phyloP scores from a whole-genome alignment of 306 rosid genomes.

The Prunus mongolica region DNA sequence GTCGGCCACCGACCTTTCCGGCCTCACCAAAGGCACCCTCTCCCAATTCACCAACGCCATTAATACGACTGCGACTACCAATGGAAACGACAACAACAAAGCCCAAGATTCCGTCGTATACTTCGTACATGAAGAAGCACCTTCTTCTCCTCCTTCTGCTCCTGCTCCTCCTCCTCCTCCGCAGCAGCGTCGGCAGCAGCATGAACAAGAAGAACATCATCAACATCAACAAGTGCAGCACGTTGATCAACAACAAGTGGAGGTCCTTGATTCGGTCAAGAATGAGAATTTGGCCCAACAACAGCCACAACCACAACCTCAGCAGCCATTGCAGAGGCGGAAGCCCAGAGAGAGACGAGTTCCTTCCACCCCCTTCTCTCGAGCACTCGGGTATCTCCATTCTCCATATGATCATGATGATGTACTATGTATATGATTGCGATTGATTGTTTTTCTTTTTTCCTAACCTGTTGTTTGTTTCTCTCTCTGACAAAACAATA shows the following conservation, averaged over 20 bases:
- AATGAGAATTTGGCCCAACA: neutral
- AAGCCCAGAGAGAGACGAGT: slow-evolving; percentile 55
- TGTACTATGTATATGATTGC: neutral
- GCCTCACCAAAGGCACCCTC: slow-evolving; percentile 67
- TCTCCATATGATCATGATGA: neutral
- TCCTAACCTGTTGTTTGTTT: neutral
- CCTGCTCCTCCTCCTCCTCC: neutral
- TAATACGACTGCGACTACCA: neutral
- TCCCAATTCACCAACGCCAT: slow-evolving; percentile 31
- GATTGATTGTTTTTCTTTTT: neutral
- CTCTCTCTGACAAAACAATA: neutral
- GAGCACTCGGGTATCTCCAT: slow-evolving; percentile 42
- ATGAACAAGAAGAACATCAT: neutral
- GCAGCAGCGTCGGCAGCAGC: neutral
- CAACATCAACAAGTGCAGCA: neutral
- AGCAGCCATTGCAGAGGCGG: slow-evolving; percentile 18
- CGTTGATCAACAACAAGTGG: neutral
- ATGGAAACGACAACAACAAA: neutral
- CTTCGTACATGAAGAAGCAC: slow-evolving; percentile 25
- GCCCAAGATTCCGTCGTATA: slow-evolving; percentile 42
- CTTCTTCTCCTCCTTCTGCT: slow-evolving; percentile 1
- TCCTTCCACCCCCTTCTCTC: slow-evolving; percentile 51
- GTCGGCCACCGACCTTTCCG: slow-evolving; percentile 71
- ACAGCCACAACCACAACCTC: neutral
- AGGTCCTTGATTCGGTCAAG: neutral